A percentile compares a stretch with the other conserved stretches of the same genome.
Evolutionary conservation across 345 rosid genomes (phyloP).

Genomic region (Alliaria petiolata): DNA sequence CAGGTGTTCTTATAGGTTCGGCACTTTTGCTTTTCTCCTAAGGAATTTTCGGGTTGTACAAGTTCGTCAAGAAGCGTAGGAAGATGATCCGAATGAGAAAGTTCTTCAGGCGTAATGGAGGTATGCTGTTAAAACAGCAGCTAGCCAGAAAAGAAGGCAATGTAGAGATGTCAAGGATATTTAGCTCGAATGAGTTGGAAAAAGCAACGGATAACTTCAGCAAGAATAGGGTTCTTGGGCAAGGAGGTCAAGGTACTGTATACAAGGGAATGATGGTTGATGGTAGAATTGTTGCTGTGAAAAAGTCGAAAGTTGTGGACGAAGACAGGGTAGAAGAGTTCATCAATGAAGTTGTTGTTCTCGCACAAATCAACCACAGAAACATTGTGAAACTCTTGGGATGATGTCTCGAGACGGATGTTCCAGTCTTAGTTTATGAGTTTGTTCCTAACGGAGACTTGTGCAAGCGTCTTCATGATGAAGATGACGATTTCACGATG

Average conservation of each 20-base stretch:
- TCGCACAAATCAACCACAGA: slow-evolving; percentile 28
- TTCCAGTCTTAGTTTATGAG: slow-evolving; percentile 29
- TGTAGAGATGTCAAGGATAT: slow-evolving; percentile 25
- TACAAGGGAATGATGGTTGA: slow-evolving; percentile 28
- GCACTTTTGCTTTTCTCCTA: slow-evolving; percentile 6
- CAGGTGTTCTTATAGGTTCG: slow-evolving; percentile 25
- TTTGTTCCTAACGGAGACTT: slow-evolving; percentile 26
- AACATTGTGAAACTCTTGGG: slow-evolving; percentile 32
- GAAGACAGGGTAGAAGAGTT: slow-evolving; percentile 33
- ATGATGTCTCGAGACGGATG: slow-evolving; percentile 29
- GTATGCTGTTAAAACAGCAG: slow-evolving; percentile 27
- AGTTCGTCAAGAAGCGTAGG: neutral
- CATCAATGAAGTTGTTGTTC: slow-evolving; percentile 33
- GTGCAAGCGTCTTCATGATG: slow-evolving; percentile 21
- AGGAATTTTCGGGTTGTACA: slow-evolving; percentile 21
- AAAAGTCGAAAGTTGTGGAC: slow-evolving; percentile 17
- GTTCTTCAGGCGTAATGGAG: slow-evolving; percentile 33
- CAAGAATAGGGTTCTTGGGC: slow-evolving; percentile 28
- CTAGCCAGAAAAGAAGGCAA: slow-evolving; percentile 22
- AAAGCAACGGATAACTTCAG: slow-evolving; percentile 31
- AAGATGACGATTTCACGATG: slow-evolving; percentile 15
- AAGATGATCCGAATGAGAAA: neutral
- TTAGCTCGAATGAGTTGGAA: slow-evolving; percentile 20
- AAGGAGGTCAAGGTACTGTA: slow-evolving; percentile 37
- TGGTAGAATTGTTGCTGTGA: slow-evolving; percentile 23